phyloP scores from a whole-genome alignment of 2,329 filamentous ascomycete species.

The Emmonsia crescens region DNA sequence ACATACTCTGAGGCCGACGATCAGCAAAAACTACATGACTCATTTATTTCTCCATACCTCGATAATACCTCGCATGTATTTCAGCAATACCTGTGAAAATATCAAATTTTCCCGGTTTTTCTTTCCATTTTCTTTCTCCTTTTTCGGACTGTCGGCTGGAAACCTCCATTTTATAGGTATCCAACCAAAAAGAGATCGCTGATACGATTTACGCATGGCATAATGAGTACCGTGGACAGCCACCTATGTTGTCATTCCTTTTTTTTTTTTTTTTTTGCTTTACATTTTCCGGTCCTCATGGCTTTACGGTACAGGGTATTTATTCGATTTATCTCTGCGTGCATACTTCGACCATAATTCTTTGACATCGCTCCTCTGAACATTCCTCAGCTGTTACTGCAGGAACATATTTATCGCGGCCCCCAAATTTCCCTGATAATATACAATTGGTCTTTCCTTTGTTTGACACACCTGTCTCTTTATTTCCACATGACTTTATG shows the following conservation, averaged over 20 bases:
- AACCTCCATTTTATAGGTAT: neutral
- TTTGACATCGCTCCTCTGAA: neutral
- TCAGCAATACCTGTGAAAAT: neutral
- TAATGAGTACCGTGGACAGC: neutral
- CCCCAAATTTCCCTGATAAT: neutral
- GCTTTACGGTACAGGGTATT: neutral
- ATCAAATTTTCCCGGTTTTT: neutral
- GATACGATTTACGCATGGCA: neutral
- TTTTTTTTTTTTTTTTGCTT: neutral
- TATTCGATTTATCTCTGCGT: neutral
- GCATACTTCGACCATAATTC: neutral
- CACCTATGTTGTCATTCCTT: neutral
- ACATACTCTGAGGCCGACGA: neutral
- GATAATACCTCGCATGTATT: conserved; percentile 3
- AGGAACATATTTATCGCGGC: neutral
- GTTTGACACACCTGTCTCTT: neutral
- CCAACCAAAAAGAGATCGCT: neutral
- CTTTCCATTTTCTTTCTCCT: neutral
- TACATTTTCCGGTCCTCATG: neutral
- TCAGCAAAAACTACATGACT: neutral
- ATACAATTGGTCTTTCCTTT: neutral
- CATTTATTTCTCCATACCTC: conserved; percentile 2
- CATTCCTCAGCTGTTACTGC: neutral
- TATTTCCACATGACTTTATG: neutral
- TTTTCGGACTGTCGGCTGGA: neutral